Percentiles rank a stretch among this genome's conserved stretches.
Evolutionary conservation across 2,329 filamentous ascomycete genomes (phyloP).

Genomic region (Fusarium decemcellulare): DNA sequence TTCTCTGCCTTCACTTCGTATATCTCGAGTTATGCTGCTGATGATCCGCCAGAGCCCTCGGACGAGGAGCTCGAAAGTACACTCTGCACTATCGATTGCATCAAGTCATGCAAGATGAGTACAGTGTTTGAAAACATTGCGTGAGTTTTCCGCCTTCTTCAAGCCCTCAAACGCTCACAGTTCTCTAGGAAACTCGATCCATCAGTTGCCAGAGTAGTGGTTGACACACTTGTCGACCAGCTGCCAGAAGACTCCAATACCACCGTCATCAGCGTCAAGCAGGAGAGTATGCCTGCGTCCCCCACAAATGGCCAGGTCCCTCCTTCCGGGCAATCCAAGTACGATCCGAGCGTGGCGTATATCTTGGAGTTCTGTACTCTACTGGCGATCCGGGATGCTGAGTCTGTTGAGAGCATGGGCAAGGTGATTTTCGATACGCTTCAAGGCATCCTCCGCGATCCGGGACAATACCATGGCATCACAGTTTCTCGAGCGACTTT

Average conservation of each 20-base stretch:
- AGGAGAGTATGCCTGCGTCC: constrained; percentile 79
- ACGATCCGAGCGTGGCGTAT: constrained; percentile 90
- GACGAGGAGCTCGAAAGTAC: constrained; percentile 98
- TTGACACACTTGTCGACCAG: constrained; percentile 82
- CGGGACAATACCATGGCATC: constrained; percentile 84
- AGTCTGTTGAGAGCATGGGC: constrained; percentile 80
- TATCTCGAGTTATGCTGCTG: constrained; percentile 98
- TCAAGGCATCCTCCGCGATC: constrained; percentile 86
- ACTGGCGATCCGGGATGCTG: constrained; percentile 81
- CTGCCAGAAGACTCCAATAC: constrained; percentile 87
- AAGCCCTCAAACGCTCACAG: not conserved
- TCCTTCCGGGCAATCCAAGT: constrained; percentile 66
- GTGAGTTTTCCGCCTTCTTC: constrained; percentile 61
- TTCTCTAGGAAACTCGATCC: constrained; percentile 55
- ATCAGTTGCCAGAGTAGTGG: constrained; percentile 51
- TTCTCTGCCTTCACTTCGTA: constrained; percentile 97
- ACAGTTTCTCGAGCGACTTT: constrained; percentile 87
- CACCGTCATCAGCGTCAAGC: constrained; percentile 89
- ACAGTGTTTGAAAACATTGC: constrained; percentile 87
- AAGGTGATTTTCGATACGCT: constrained; percentile 85
- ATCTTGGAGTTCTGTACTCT: constrained; percentile 92
- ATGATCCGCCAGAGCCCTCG: constrained; percentile 96
- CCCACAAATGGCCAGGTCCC: constrained; percentile 66
- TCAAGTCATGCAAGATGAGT: constrained; percentile 89
- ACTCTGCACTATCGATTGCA: constrained; percentile 92